A percentile compares a stretch with the other conserved stretches of the same genome.
Evolutionary conservation across 306 rosid genomes (phyloP).

Genomic region (Acmispon strigosus): DNA sequence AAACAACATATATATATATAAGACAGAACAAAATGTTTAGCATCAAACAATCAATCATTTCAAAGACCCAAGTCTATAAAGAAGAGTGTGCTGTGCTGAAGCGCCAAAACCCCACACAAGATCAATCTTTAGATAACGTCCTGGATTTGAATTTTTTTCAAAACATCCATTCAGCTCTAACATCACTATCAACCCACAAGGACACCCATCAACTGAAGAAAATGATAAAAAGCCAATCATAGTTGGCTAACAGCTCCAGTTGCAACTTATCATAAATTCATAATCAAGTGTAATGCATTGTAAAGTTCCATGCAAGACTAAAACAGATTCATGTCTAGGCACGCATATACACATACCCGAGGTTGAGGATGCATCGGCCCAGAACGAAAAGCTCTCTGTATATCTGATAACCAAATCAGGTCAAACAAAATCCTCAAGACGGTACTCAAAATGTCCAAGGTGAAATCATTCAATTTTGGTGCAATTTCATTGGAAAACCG

Average conservation of each 20-base stretch:
- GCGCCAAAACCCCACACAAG: background rate
- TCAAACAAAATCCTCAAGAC: conserved; percentile 23
- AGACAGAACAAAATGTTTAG: background rate
- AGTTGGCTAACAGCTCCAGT: background rate
- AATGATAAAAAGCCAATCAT: background rate
- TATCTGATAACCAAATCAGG: conserved; percentile 57
- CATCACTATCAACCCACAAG: background rate
- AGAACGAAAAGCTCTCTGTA: conserved; percentile 81
- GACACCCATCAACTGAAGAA: background rate
- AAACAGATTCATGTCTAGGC: background rate
- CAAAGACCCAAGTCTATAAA: background rate
- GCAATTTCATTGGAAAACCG: background rate
- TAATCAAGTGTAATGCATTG: background rate
- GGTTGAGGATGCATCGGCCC: conserved; percentile 86
- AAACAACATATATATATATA: background rate
- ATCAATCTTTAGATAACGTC: background rate
- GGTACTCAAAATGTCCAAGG: background rate
- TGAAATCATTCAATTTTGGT: background rate
- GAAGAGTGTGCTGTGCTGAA: background rate
- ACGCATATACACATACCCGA: conserved; percentile 39
- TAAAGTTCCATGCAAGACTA: background rate
- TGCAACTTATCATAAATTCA: conserved; percentile 1
- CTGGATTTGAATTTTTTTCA: background rate
- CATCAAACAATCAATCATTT: background rate
- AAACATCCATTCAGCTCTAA: background rate